These are phyloP conservation scores for Endogone sp. DNA, from an alignment of 192 early-diverging fungal genomes.

Conservation along the genomic window DNA sequence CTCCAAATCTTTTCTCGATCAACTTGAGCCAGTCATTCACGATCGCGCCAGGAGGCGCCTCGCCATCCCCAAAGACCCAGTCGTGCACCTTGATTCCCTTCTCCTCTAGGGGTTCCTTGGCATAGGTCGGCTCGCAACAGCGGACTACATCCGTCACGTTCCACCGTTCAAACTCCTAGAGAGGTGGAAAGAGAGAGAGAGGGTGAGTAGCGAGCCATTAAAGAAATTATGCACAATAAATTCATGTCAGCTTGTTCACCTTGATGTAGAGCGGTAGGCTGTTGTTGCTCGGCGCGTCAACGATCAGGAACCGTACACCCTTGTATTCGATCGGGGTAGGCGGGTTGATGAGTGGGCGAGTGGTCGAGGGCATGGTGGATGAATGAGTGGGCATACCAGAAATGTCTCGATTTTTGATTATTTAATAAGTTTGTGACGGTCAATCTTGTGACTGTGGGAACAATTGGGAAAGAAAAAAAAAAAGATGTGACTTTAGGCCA, in stretches of 20 bases:
- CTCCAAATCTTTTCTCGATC: constrained; percentile 47
- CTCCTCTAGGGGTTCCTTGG: constrained; percentile 40
- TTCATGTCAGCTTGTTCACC: constrained; percentile 34
- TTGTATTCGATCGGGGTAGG: constrained; percentile 67
- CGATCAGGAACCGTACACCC: constrained; percentile 68
- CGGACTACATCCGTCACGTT: constrained; percentile 74
- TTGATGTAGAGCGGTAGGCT: constrained; percentile 64
- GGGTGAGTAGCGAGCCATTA: constrained; percentile 2
- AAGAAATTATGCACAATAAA: neutral
- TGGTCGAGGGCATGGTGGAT: neutral
- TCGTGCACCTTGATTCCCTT: constrained; percentile 68
- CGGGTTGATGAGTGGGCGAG: constrained; percentile 42
- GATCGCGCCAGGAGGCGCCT: constrained; percentile 58
- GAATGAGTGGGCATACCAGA: neutral
- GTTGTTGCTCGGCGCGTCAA: constrained; percentile 72
- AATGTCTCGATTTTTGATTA: neutral
- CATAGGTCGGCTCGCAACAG: constrained; percentile 85
- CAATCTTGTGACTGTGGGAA: neutral
- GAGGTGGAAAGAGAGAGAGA: neutral
- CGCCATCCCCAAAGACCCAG: constrained; percentile 69
- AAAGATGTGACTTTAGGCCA: neutral
- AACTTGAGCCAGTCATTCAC: constrained; percentile 64
- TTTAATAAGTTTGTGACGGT: neutral
- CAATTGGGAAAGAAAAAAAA: neutral
- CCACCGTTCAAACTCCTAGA: constrained; percentile 64